Evolutionary conservation across 2,329 filamentous ascomycete genomes (phyloP), one percentile per base, ranked within the genome.

Genomic region (Metarhizium rileyi): DNA sequence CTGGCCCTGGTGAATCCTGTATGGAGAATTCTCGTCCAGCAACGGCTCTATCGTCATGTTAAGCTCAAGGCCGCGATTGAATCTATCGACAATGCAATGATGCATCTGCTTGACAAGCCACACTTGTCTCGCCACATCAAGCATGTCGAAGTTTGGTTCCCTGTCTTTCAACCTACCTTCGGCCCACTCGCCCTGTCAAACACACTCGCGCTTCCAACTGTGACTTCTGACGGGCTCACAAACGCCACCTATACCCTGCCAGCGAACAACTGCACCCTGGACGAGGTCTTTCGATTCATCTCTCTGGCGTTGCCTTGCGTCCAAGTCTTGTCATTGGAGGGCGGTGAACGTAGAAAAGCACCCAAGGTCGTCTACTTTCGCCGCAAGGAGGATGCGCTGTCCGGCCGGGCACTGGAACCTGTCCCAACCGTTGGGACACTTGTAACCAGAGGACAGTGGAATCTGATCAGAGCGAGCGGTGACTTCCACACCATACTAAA

Each of bases 111-210:
- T 16, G 56, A 65, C 9, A 74, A 81, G 52, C 69, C 74, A 26
- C 78, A 86, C 58, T 74, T 89, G 5, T 74, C 77, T 20, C 57
- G 66, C 8, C 80, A 87, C 56, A 80, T 89, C 52, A 82, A 81
- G 55, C 85, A 89, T 59, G 76, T 88, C 52, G 85, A 89, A 65
- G 74, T 88, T 40, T 89, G 85, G 84, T 86, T 89, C 53, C 85
- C 86, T 3, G 84, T 88, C 38, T 89, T 85, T 57, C 76, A 83
- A 55, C 78, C 77, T 20, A 76, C 74, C 12, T 70, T 72, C 50
- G 66, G 70, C 9, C 66, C 73, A 5, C 59, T 68, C 38, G 66
- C 69, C 4, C 56, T 70, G 20, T 70, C 71, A 16, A 69, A 70
- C 38, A 70, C 68, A 1, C 66, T 73, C 46, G 65, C 70, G 2